Conservation (phyloP, 805 yeast genomes). For the Starmerella roubikii region DNA sequence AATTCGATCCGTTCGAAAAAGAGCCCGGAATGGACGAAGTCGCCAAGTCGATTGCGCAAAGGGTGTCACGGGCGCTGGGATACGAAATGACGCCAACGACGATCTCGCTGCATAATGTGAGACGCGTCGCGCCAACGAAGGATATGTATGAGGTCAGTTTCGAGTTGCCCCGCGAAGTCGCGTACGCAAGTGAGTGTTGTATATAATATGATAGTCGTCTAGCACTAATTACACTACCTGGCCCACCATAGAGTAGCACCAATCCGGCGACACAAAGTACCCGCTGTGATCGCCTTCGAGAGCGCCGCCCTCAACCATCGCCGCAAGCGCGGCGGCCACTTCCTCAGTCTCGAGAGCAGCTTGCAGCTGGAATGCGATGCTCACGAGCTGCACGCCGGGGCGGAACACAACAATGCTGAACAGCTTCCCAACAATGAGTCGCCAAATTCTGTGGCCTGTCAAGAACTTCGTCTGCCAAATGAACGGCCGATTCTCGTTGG, state of each 20-base stretch:
- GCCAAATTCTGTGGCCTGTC: slow-evolving; percentile 45
- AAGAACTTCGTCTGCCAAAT: slow-evolving; percentile 27
- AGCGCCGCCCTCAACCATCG: slow-evolving; percentile 18
- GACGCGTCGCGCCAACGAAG: slow-evolving; percentile 93
- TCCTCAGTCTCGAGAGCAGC: slow-evolving; percentile 22
- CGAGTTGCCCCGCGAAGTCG: slow-evolving; percentile 36
- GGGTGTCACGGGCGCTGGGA: slow-evolving; percentile 36
- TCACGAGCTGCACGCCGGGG: slow-evolving; percentile 38
- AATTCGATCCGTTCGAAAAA: slow-evolving; percentile 60
- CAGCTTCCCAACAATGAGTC: slow-evolving; percentile 36
- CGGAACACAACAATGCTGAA: slow-evolving; percentile 34
- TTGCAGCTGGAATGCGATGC: slow-evolving; percentile 19
- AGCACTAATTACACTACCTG: too few relatives aligned
- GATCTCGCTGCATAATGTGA: slow-evolving; percentile 63
- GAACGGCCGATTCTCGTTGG: slow-evolving; percentile 5
- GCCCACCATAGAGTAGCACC: neutral
- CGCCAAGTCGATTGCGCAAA: slow-evolving; percentile 47
- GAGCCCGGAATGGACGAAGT: slow-evolving; percentile 61
- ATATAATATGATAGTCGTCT: too few relatives aligned
- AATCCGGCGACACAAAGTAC: neutral
- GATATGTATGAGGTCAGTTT: slow-evolving; percentile 89
- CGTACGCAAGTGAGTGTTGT: too few relatives aligned
- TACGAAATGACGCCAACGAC: slow-evolving; percentile 34
- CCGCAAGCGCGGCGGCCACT: slow-evolving; percentile 19
- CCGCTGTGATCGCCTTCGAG: neutral